Evolutionary conservation across 352 stramenopile species (phyloP).

Genomic region (Globisporangium parvum): DNA sequence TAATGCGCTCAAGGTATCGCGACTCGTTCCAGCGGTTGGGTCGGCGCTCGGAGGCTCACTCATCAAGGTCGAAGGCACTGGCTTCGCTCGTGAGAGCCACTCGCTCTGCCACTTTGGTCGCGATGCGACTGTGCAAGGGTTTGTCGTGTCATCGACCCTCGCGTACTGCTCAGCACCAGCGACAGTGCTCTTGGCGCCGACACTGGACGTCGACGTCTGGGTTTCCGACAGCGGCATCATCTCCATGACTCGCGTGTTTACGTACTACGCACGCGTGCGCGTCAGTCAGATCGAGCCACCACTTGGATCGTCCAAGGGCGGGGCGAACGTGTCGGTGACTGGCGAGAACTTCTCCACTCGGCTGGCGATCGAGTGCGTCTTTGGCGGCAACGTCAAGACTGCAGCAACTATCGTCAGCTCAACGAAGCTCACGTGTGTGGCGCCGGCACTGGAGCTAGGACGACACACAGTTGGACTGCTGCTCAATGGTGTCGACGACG

Average conservation of each 20-base stretch:
- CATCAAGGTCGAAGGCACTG: conserved; percentile 26
- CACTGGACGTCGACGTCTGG: conserved; percentile 22
- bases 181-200: conserved; percentile 7
- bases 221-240: conserved; percentile 22
- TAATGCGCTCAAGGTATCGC: background rate
- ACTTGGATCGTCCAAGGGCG: conserved; percentile 27
- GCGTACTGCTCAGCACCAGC: conserved; percentile 21
- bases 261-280: conserved; percentile 13
- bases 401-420: conserved; percentile 5
- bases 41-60: conserved; percentile 19
- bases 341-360: conserved; percentile 18
- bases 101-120: conserved; percentile 29
- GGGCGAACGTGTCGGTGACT: conserved; percentile 21
- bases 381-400: conserved; percentile 15
- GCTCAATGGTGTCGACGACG: conserved; percentile 11
- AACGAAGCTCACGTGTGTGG: conserved; percentile 16
- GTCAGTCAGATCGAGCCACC: conserved; percentile 14
- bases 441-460: conserved; percentile 22
- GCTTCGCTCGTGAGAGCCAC: conserved; percentile 17
- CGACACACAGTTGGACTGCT: conserved; percentile 26
- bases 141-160: conserved; percentile 15
- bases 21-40: conserved; percentile 7
- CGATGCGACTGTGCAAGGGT: conserved; percentile 8
- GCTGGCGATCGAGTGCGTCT: conserved; percentile 26
- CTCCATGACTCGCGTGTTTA: conserved; percentile 20